Percentiles rank a stretch among this genome's conserved stretches.
phyloP scores from a whole-genome alignment of 768 basidiomycete genomes.

The Amanita polypyramis region DNA sequence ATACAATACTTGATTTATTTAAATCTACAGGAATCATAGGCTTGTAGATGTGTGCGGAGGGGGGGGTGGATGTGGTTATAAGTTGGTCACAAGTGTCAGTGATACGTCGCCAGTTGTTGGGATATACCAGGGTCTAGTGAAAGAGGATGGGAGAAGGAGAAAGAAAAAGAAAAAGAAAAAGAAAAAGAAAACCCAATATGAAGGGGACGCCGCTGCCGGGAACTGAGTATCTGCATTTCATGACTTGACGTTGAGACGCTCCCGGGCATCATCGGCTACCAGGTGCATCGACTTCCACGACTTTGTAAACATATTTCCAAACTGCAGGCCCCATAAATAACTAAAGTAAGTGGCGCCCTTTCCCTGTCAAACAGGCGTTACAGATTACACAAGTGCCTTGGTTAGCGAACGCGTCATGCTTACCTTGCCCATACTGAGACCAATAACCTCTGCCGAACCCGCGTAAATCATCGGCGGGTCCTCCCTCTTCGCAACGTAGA shows the following conservation, averaged over 20 bases:
- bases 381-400: no score
- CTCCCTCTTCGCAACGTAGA: slow-evolving; percentile 29
- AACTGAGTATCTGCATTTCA: neutral
- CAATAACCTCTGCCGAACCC: slow-evolving; percentile 40
- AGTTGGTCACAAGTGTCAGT: no score
- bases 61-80: no score
- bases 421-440: slow-evolving; percentile 50
- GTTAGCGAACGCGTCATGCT: slow-evolving; percentile 4
- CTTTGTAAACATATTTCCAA: slow-evolving; percentile 6
- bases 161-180: no score
- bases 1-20: no score
- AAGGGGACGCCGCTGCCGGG: neutral
- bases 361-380: neutral
- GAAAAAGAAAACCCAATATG: no score
- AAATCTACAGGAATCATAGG: no score
- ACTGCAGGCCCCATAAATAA: slow-evolving; percentile 5
- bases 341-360: slow-evolving; percentile 1
- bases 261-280: neutral
- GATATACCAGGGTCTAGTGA: no score
- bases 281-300: neutral
- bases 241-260: neutral
- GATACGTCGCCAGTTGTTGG: no score
- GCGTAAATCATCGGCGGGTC: slow-evolving; percentile 28
- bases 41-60: no score
- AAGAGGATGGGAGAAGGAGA: no score